Base-by-base conservation (phyloP, 2,329 filamentous ascomycete species). In the Venturia nashicola region DNA sequence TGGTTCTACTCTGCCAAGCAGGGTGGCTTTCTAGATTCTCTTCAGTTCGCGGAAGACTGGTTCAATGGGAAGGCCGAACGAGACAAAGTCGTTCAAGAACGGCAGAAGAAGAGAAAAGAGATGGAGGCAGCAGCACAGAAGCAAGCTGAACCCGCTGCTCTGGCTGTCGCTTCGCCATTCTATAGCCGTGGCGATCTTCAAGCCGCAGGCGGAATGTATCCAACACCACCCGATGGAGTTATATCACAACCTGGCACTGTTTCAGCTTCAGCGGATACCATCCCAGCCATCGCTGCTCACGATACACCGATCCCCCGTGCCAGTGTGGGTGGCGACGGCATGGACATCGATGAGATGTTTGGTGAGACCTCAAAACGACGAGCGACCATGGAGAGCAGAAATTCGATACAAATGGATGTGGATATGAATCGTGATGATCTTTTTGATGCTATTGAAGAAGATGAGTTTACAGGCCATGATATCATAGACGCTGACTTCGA, bases 401-500 rank as follows among this genome's bases (percentile, higher is more conserved):
- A 77, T 2, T 65, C 8, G 61, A 64, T 43, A 71, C 65, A 5
- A 65, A 63, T 23, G 61, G 65, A 32, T 63, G 59, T 27, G 54
- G 55, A 54, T 43, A 57, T 62, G 23, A 60, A 42, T 39, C 27
- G 23, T n/a, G 83, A 85, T 66, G 83, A 87, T 68, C 76, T 90
- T 5, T 89, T 90, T 66, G 64, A 39, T 70, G 86, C 82, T 23
- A 87, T 89, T 63, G 79, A 89, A 68, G 85, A 85, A 9, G 86
- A 90, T 67, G 83, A 87, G 68, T 90, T 90, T 73, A 85, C 82
- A n/a, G 83, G 86, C n/a, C 82, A 84, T 67, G 83, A 77, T n/a
- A 78, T 93, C n/a, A 91, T 87, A 0, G 90, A 94, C 68, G 89
- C 85, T 6, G 90, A 94, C 70, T 93, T 93, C 72, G 90, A 83